phyloP scores from a whole-genome alignment of 257 asterid species.

The Parsonsia alboflavescens region DNA sequence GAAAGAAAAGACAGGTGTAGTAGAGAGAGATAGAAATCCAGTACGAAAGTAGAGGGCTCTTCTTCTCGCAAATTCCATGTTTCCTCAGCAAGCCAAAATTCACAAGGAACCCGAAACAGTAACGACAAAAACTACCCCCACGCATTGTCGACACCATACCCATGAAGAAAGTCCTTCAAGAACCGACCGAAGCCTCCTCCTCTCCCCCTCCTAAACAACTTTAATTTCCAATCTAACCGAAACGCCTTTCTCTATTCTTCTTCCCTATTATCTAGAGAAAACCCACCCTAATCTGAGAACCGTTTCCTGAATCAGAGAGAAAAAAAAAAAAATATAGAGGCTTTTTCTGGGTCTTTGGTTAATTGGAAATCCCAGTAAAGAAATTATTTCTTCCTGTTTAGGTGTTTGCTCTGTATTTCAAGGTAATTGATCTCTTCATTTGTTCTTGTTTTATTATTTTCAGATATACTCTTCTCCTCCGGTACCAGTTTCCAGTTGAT shows the following conservation, averaged over 20 bases:
- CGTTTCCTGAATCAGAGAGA: constrained; percentile 1
- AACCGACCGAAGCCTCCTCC: constrained; percentile 15
- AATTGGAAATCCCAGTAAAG: constrained; percentile 29
- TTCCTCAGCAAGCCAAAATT: constrained; percentile 38
- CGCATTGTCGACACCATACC: constrained; percentile 53
- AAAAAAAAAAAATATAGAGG: too few relatives aligned
- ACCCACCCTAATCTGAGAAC: background rate
- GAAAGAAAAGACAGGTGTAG: constrained; percentile 10
- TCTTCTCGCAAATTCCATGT: constrained; percentile 75
- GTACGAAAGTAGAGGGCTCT: constrained; percentile 40
- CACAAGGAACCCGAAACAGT: constrained; percentile 42
- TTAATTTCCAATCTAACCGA: constrained; percentile 5
- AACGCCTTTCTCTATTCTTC: background rate
- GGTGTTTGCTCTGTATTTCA: constrained; percentile 21
- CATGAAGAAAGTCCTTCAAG: constrained; percentile 29
- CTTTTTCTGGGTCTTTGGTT: constrained; percentile 25
- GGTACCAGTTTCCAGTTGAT: background rate
- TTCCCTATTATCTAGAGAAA: too few relatives aligned
- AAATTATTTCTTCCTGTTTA: constrained; percentile 23
- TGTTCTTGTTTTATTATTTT: background rate
- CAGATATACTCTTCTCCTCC: constrained; percentile 1
- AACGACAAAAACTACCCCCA: constrained; percentile 41
- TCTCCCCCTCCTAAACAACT: background rate
- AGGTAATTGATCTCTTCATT: background rate
- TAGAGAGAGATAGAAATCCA: background rate